These are phyloP conservation scores for Pythium guiyangense DNA, from an alignment of 352 stramenopile species.

Conservation along the genomic window DNA sequence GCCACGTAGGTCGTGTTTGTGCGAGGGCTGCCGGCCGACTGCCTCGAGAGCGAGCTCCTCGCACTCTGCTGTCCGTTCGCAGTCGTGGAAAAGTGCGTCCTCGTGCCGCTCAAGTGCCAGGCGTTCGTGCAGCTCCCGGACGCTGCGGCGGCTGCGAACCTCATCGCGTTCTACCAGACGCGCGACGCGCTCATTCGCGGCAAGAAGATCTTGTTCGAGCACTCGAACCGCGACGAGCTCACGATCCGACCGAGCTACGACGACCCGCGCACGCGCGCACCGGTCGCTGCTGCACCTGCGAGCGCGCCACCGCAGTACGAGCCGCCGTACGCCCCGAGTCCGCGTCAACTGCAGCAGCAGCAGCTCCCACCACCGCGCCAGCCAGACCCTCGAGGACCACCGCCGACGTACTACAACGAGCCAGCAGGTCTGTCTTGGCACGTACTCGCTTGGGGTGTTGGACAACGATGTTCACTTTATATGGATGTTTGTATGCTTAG, in stretches of 20 bases:
- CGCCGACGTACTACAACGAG: conserved; percentile 4
- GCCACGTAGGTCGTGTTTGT: conserved; percentile 65
- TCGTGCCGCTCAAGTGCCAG: conserved; percentile 72
- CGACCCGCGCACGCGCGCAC: background rate
- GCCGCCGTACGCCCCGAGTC: background rate
- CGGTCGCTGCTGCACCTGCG: background rate
- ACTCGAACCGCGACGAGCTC: conserved; percentile 65
- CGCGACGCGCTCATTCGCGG: conserved; percentile 70
- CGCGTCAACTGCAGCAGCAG: conserved; percentile 8
- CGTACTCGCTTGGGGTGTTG: background rate
- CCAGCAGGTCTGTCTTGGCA: background rate
- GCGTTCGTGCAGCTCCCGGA: conserved; percentile 81
- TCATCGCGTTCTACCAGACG: conserved; percentile 77
- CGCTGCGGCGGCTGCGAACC: conserved; percentile 50
- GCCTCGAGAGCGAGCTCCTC: conserved; percentile 78
- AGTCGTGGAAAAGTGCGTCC: conserved; percentile 71
- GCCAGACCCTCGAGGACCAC: background rate
- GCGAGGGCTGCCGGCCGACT: conserved; percentile 67
- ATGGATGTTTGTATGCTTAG: no score
- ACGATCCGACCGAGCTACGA: conserved; percentile 22
- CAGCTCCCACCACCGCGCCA: conserved; percentile 19
- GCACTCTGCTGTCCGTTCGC: conserved; percentile 79
- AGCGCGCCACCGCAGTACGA: background rate
- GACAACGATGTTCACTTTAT: no score
- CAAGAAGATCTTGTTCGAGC: conserved; percentile 80